Evolutionary conservation across 176 grass and related monocot genomes (phyloP).

Genomic region (Eremochloa ophiuroides): DNA sequence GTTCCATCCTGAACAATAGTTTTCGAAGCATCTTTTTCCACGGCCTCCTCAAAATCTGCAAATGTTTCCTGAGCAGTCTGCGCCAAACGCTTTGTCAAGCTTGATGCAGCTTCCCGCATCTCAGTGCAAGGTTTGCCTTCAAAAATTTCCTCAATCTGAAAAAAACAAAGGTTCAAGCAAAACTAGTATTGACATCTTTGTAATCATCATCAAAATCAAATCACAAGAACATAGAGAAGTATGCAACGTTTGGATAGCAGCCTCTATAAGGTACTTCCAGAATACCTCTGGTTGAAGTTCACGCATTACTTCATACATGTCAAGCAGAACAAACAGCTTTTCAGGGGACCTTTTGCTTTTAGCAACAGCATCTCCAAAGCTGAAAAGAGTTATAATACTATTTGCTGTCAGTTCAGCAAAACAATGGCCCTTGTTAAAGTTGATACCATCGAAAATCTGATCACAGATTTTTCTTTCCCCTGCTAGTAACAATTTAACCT

Average conservation of each 20-base stretch:
- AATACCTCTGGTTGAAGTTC: conserved; percentile 86
- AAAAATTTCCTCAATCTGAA: conserved; percentile 74
- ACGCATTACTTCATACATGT: conserved; percentile 97
- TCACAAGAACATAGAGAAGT: neutral
- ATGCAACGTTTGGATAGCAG: neutral
- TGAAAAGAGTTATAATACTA: conserved; percentile 73
- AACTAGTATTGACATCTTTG: conserved; percentile 16
- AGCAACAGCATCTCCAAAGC: conserved; percentile 94
- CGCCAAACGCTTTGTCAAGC: conserved; percentile 74
- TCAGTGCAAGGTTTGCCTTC: conserved; percentile 82
- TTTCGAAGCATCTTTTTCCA: conserved; percentile 96
- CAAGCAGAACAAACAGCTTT: conserved; percentile 88
- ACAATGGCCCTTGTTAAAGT: conserved; percentile 68
- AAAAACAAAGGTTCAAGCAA: conserved; percentile 29
- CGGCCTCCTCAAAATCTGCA: conserved; percentile 82
- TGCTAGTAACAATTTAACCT: conserved; percentile 84
- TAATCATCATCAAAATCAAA: conserved; percentile 5
- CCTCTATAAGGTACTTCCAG: neutral
- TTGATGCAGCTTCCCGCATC: conserved; percentile 56
- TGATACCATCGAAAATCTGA: conserved; percentile 76
- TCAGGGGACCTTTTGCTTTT: conserved; percentile 96
- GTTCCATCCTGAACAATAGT: conserved; percentile 94
- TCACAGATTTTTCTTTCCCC: conserved; percentile 88
- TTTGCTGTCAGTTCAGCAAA: conserved; percentile 78
- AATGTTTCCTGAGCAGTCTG: conserved; percentile 93